These are phyloP conservation scores for Lupinus albus DNA, from an alignment of 306 rosid species.

Conservation along the genomic window DNA sequence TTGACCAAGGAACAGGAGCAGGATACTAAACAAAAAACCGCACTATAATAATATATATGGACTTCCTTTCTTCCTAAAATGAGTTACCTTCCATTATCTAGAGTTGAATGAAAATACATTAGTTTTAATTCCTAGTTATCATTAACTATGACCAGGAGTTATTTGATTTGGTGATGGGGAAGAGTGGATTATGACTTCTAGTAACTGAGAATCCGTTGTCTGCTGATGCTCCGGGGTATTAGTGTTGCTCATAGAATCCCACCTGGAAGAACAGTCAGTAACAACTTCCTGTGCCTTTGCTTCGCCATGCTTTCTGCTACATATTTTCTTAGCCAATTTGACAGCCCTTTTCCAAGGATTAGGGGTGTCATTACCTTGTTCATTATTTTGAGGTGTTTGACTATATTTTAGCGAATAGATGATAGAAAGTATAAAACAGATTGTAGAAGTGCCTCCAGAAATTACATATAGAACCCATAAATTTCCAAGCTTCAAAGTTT, in stretches of 20 bases:
- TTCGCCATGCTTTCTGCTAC: conserved; percentile 19
- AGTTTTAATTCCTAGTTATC: conserved; percentile 21
- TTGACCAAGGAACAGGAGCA: not conserved
- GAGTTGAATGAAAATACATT: not conserved
- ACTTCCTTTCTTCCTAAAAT: not conserved
- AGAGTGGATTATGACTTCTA: conserved; percentile 26
- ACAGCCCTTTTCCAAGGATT: conserved; percentile 29
- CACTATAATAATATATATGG: not conserved
- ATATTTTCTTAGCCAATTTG: conserved; percentile 30
- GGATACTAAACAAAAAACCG: not conserved
- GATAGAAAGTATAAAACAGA: conserved; percentile 48
- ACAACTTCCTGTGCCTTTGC: conserved; percentile 12
- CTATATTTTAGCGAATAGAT: conserved; percentile 26
- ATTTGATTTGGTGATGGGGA: conserved; percentile 31
- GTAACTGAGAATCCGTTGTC: conserved; percentile 22
- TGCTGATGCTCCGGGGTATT: conserved; percentile 24
- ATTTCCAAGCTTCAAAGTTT: conserved; percentile 51
- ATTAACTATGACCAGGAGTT: conserved; percentile 27
- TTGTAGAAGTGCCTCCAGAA: conserved; percentile 57
- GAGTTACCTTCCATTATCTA: not conserved
- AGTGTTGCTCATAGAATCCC: not conserved
- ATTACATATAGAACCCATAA: conserved; percentile 62
- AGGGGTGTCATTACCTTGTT: conserved; percentile 20
- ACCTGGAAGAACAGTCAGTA: conserved; percentile 28
- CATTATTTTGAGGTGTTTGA: conserved; percentile 18